phyloP scores from a whole-genome alignment of 2,329 filamentous ascomycete genomes.

The Botryotinia narcissicola region DNA sequence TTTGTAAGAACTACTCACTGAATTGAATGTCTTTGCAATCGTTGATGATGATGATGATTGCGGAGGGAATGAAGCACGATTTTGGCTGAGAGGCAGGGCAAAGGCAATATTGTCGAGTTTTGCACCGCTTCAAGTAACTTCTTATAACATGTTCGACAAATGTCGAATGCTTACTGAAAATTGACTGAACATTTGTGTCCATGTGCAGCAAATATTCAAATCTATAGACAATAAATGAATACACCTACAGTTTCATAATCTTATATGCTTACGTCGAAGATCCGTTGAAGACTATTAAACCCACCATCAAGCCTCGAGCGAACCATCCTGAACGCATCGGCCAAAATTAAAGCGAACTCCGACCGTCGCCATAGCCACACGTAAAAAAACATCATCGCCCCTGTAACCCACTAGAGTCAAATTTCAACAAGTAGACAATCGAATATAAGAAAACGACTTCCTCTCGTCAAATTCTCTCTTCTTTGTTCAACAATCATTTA shows the following conservation, averaged over 20 bases:
- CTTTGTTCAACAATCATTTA: not conserved
- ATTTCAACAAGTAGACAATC: not conserved
- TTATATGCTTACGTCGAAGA: not conserved
- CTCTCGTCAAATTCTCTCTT: not conserved
- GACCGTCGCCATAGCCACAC: not conserved
- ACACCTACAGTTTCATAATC: too few species aligned
- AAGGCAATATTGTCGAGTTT: not conserved
- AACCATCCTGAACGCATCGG: not conserved
- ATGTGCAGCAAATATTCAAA: not conserved
- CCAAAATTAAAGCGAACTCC: not conserved
- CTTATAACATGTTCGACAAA: not conserved
- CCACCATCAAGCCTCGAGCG: too few species aligned
- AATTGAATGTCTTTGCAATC: not conserved
- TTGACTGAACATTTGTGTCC: too few species aligned
- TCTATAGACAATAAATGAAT: not conserved
- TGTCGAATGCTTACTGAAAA: not conserved
- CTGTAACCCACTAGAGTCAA: conserved; percentile 12
- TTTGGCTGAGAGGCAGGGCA: not conserved
- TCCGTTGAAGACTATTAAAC: not conserved
- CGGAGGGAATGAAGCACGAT: not conserved
- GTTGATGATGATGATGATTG: too few species aligned
- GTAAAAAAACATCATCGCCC: conserved; percentile 21
- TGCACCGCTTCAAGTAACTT: not conserved
- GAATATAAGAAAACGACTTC: conserved; percentile 18
- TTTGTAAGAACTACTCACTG: not conserved